Conservation (phyloP, 495 filamentous ascomycete species). For the Xylona heveae region DNA sequence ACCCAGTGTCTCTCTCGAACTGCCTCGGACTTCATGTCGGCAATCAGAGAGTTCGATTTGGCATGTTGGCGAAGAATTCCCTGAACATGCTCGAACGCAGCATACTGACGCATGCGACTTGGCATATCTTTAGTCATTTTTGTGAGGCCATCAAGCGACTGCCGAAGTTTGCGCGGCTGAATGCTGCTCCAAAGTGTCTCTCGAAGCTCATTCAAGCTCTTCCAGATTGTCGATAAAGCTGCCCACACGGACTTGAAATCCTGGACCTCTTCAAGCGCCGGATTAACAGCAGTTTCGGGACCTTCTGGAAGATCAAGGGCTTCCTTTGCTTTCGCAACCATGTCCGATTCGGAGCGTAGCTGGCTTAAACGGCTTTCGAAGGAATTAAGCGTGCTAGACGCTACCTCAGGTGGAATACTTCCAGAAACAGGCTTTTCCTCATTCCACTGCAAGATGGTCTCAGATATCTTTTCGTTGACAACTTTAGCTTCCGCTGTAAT, state of each 20-base stretch:
- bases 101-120: slow-evolving; percentile 95
- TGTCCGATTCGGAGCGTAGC: slow-evolving; percentile 68
- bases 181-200: slow-evolving; percentile 86
- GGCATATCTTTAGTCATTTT: slow-evolving; percentile 99
- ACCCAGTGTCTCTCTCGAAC: slow-evolving; percentile 92
- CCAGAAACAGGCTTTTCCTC: slow-evolving; percentile 94
- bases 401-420: slow-evolving; percentile 70
- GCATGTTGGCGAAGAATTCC: slow-evolving; percentile 67
- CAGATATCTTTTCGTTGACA: slow-evolving; percentile 63
- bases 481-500: slow-evolving; percentile 85
- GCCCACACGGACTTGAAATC: slow-evolving; percentile 99
- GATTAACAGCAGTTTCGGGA: slow-evolving; percentile 50
- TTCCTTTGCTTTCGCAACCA: slow-evolving; percentile 92
- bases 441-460: slow-evolving; percentile 70
- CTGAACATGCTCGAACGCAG: slow-evolving; percentile 95
- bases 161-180: slow-evolving; percentile 74
- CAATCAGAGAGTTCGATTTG: slow-evolving; percentile 71
- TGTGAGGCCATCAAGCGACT: slow-evolving; percentile 71
- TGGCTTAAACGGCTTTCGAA: slow-evolving; percentile 68
- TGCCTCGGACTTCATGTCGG: slow-evolving; percentile 90
- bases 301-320: slow-evolving; percentile 73
- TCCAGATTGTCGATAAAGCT: slow-evolving; percentile 87
- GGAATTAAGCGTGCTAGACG: slow-evolving; percentile 50
- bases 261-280: slow-evolving; percentile 86
- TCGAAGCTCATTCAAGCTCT: slow-evolving; percentile 78